Conservation (phyloP, 108 stramenopile species). For the Bacterosira constricta region DNA sequence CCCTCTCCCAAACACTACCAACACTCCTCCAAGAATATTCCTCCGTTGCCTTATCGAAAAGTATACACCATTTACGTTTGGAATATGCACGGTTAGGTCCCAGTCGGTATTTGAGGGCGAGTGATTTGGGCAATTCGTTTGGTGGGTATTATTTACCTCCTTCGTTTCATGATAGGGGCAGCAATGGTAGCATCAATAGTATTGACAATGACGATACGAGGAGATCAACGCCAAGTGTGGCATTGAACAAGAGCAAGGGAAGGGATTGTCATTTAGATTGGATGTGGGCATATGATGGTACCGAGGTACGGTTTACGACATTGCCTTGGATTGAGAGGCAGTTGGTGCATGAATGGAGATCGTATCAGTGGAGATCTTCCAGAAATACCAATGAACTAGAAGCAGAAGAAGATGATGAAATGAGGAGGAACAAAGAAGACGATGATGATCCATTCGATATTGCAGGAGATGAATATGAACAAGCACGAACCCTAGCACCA, state of each 20-base stretch:
- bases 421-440: neutral
- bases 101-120: conserved; percentile 20
- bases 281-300: conserved; percentile 45
- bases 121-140: conserved; percentile 25
- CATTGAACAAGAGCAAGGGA: neutral
- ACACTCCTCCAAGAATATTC: conserved; percentile 29
- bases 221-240: neutral
- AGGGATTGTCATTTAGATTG: conserved; percentile 18
- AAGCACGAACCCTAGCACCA: conserved; percentile 74
- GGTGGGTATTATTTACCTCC: conserved; percentile 36
- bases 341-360: conserved; percentile 85
- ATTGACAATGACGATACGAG: conserved; percentile 3
- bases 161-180: neutral
- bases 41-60: conserved; percentile 24
- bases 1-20: conserved; percentile 30
- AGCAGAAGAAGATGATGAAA: conserved; percentile 15
- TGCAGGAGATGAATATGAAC: conserved; percentile 49
- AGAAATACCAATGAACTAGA: conserved; percentile 5
- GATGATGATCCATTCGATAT: conserved; percentile 28
- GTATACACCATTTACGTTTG: conserved; percentile 17
- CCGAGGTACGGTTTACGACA: conserved; percentile 62
- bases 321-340: conserved; percentile 86
- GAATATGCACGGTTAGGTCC: conserved; percentile 32
- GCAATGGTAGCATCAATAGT: neutral
- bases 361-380: conserved; percentile 49